Evolutionary conservation across 805 yeast genomes (phyloP).

Genomic region (Candida tibetensis): DNA sequence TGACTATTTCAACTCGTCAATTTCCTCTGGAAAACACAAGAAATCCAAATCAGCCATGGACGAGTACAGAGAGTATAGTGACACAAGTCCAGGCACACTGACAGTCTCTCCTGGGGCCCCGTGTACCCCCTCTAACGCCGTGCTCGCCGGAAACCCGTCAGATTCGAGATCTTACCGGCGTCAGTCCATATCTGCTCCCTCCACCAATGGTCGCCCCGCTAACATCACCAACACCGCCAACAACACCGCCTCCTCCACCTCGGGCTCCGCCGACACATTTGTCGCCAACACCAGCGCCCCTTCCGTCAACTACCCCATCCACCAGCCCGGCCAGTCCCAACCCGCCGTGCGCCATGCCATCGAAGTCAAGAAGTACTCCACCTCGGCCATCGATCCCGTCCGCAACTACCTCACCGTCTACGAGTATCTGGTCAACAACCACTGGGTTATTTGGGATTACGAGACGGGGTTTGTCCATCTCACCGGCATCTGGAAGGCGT

Average conservation of each 20-base stretch:
- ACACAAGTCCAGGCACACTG: neutral
- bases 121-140: constrained; percentile 6
- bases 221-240: neutral
- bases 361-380: constrained; percentile 55
- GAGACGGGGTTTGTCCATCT: constrained; percentile 81
- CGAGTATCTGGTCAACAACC: constrained; percentile 66
- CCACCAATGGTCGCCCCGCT: neutral
- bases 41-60: constrained; percentile 3
- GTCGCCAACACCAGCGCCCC: constrained; percentile 4
- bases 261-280: constrained; percentile 1
- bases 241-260: neutral
- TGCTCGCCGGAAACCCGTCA: neutral
- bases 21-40: constrained; percentile 3
- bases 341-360: constrained; percentile 7
- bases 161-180: too few relatives aligned
- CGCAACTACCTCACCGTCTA: constrained; percentile 66
- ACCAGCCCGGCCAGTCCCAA: constrained; percentile 1
- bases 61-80: constrained; percentile 1
- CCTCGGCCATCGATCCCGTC: constrained; percentile 60
- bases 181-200: too few relatives aligned
- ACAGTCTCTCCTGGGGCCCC: constrained; percentile 5
- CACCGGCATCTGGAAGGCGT: constrained; percentile 81
- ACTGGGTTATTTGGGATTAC: constrained; percentile 84
- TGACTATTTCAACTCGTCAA: constrained; percentile 2
- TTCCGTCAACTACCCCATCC: constrained; percentile 11